Evolutionary conservation across 2,329 filamentous ascomycete species (phyloP), one percentile per base, ranked within the genome.

Genomic region (Capronia epimyces): DNA sequence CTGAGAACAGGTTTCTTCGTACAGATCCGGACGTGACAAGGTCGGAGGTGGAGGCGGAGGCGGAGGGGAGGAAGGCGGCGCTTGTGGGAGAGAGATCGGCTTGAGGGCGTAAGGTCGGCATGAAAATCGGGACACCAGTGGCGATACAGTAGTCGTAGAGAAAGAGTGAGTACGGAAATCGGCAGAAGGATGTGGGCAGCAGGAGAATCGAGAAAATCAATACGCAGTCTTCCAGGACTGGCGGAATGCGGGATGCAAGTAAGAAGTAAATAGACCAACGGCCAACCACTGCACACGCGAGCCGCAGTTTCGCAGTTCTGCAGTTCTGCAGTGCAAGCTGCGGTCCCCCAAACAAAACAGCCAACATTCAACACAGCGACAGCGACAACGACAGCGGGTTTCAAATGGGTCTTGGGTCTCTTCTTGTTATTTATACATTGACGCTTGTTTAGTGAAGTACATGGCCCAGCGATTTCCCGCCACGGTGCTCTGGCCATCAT

Each of bases 1-100:
- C 66, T 15, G 71, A 68, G 59, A 74, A 73, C 21, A 74, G 65
- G 49, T 71, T 73, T 37, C 70, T 68, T 46, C 71, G 69, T 41
- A 73, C 66, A 16, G 68, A 69, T 13, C 61, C 48, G 24, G 57
- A 43, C 6, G 50, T 43, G n/a, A 43, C 48, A 40, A 25, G 44
- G 15, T 41, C 24, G 22, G 40, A 39, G 29, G 29, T 32, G 29
- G 29, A 32, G 29, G 7, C n/a, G n/a, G n/a, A n/a, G n/a, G 37
- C 32, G 10, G 40, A 40, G 45, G 39, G 42, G 25, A 43, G 24
- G 24, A 40, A 57, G 40, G 39, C 24, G 25, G 52, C 31, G 9
- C 27, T 43, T 3, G 41, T 41, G 34, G 49, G 49, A 12, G 53
- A 53, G 22, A 37, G 12, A 13, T 52, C 41, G 24, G 48, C 22